Evolutionary conservation across 1,284 basidiomycete species (phyloP).

Genomic region (Ustilago vetiveriae): DNA sequence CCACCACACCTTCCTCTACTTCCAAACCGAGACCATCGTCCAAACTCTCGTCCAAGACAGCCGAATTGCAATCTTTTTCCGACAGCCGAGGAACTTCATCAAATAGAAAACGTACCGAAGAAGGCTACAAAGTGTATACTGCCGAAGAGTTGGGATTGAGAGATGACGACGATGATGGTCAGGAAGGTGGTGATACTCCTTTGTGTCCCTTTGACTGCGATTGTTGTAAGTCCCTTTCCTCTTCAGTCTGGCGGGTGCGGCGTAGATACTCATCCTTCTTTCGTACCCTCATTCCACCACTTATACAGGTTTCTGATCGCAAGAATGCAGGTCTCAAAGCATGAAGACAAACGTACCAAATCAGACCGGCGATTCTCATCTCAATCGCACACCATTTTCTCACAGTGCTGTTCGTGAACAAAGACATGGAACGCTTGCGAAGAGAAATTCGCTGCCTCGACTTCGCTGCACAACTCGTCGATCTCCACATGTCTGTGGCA

Average conservation of each 20-base stretch:
- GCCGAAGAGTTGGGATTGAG: constrained; percentile 13
- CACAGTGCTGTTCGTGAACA: too few species aligned
- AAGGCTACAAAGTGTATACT: constrained; percentile 34
- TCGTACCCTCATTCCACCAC: too few species aligned
- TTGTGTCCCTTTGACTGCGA: constrained; percentile 43
- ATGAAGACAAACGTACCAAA: too few species aligned
- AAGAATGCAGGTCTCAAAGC: too few species aligned
- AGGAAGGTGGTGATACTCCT: constrained; percentile 17
- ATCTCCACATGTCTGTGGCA: too few species aligned
- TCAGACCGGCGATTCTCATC: too few species aligned
- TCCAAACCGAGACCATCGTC: neutral
- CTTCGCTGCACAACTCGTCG: too few species aligned
- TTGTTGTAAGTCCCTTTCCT: constrained; percentile 19
- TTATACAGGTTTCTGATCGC: too few species aligned
- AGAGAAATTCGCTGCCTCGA: too few species aligned
- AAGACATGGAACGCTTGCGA: too few species aligned
- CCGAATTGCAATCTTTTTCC: constrained; percentile 5
- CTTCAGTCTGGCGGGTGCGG: neutral
- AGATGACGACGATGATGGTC: constrained; percentile 6
- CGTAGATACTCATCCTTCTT: too few species aligned
- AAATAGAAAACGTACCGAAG: constrained; percentile 19
- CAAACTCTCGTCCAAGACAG: neutral
- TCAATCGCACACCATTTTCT: too few species aligned
- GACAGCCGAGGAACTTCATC: constrained; percentile 11
- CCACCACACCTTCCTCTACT: neutral